Conservation (phyloP, 805 yeast species). For the Candida takata region DNA sequence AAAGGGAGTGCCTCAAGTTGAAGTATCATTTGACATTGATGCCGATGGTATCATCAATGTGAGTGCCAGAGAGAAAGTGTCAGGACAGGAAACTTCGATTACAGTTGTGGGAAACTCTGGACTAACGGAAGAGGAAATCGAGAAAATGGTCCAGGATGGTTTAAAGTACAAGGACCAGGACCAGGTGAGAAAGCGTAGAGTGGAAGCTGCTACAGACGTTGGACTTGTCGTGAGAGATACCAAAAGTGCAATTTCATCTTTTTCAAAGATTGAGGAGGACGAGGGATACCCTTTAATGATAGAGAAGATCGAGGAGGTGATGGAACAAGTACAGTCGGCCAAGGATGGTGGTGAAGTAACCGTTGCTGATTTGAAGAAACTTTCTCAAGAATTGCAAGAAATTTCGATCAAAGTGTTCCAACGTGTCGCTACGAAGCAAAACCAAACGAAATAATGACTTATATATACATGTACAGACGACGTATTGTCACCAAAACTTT, state of each 20-base stretch:
- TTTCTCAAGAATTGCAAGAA: slow-evolving; percentile 70
- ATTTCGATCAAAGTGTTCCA: slow-evolving; percentile 72
- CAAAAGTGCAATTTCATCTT: slow-evolving; percentile 75
- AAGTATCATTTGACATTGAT: slow-evolving; percentile 71
- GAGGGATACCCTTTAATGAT: slow-evolving; percentile 41
- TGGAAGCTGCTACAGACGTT: slow-evolving; percentile 71
- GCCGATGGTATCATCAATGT: slow-evolving; percentile 82
- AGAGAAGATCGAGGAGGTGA: slow-evolving; percentile 43
- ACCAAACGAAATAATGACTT: slow-evolving; percentile 3
- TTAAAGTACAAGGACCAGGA: slow-evolving; percentile 55
- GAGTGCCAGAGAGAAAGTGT: slow-evolving; percentile 71
- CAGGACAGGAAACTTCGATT: slow-evolving; percentile 70
- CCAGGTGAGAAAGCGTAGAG: slow-evolving; percentile 48
- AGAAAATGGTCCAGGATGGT: slow-evolving; percentile 58
- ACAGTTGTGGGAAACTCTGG: slow-evolving; percentile 68
- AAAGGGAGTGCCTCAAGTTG: slow-evolving; percentile 75
- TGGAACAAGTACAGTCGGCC: slow-evolving; percentile 61
- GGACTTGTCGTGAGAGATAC: slow-evolving; percentile 82
- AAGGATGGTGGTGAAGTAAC: slow-evolving; percentile 54
- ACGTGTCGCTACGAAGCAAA: slow-evolving; percentile 23
- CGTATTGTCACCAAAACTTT: slow-evolving; percentile 2
- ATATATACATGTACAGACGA: background rate
- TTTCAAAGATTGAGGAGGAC: slow-evolving; percentile 45
- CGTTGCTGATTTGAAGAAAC: slow-evolving; percentile 55
- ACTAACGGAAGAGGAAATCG: slow-evolving; percentile 60